These are phyloP conservation scores for Stygiomarasmius scandens DNA, from an alignment of 1,284 basidiomycete species.

Conservation along the genomic window DNA sequence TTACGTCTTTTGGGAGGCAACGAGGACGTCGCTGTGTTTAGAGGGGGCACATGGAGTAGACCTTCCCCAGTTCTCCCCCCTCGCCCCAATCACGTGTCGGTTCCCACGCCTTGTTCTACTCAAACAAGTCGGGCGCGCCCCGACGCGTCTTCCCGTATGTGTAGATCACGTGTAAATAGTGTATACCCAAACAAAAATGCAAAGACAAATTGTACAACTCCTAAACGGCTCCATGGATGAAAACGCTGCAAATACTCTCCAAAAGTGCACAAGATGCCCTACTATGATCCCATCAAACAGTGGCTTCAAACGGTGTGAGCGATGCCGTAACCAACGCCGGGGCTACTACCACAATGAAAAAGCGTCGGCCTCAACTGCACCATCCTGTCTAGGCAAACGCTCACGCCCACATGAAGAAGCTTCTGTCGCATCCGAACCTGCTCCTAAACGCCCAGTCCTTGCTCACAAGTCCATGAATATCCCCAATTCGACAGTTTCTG, in stretches of 20 bases:
- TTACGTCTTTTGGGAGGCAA: no score
- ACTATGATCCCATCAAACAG: background rate
- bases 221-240: background rate
- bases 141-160: background rate
- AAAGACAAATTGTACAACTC: background rate
- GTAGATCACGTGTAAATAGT: background rate
- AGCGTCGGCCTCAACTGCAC: background rate
- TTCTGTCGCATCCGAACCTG: no score
- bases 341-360: background rate
- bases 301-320: background rate
- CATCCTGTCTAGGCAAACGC: background rate
- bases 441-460: no score
- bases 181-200: background rate
- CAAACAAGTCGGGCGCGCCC: background rate
- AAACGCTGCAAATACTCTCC: background rate
- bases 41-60: conserved; percentile 15
- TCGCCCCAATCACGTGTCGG: background rate
- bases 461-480: no score
- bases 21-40: conserved; percentile 12
- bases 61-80: background rate
- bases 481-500: no score
- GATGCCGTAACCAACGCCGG: background rate
- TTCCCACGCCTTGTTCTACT: background rate
- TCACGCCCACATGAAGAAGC: no score
- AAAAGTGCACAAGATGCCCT: background rate